Evolutionary conservation across 345 rosid species (phyloP), one percentile per base, ranked within the genome.

Genomic region (Clausena lansium): DNA sequence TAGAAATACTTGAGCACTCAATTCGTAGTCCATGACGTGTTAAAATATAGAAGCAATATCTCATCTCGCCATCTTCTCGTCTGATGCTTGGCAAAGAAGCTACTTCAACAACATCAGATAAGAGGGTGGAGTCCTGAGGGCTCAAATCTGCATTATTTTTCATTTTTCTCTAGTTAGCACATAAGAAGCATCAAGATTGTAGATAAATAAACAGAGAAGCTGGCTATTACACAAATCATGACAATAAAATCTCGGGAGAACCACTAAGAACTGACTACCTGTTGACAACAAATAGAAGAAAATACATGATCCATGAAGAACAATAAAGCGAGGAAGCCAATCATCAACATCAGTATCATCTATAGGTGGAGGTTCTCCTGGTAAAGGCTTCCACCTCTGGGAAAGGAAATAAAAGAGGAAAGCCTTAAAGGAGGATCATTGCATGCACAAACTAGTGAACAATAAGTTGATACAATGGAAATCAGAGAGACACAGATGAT

Each of bases 281-380:
- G 97, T 90, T 78, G 92, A 91, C 55, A 80, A 55, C 71, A 94
- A 78, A 81, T 88, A 94, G 88, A 94, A 91, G 90, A 92, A 96
- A 50, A 96, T 84, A 81, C 99, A 92, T 5, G 86, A 58, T 68
- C 99, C 99, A 6, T 96, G 97, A 83, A 96, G 98, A 67, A 96
- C 99, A 73, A 90, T 87, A 28, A 96, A 96, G 36, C 99, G 90
- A 45, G 98, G 98, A 83, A 95, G 98, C 99, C 99, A 95, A 78
- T 95, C 99, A 68, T 95, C 98, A 59, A 95, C 97, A 27, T 96
- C 99, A 6, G 85, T 74, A 86, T 96, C 99, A 69, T 96, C 99
- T 78, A 94, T 30, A 7, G 97, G 97, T 27, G 95, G 92, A 76
- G 94, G 97, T 82, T 96, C 99, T 80, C 98, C 99, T 0, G 97